A percentile compares a stretch with the other conserved stretches of the same genome.
phyloP scores from a whole-genome alignment of 2,329 filamentous ascomycete genomes.

The Alternaria ventricosa region DNA sequence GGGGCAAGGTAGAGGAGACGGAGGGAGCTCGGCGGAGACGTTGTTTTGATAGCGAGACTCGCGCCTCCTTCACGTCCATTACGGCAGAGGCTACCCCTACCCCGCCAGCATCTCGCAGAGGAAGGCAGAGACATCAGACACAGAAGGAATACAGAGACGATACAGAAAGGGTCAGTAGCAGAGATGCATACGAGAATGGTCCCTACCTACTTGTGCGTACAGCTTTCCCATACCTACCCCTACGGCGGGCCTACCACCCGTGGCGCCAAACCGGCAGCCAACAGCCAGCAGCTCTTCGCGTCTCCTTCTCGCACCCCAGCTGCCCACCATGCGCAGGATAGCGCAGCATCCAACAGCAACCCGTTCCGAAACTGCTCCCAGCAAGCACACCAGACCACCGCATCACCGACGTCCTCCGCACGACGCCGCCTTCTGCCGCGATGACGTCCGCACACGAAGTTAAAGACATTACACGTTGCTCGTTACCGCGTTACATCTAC shows the following conservation, averaged over 20 bases:
- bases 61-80: conserved; percentile 12
- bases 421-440: neutral
- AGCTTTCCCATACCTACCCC: neutral
- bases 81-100: conserved; percentile 7
- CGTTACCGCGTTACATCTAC: conserved; percentile 27
- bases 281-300: neutral
- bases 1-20: conserved; percentile 7
- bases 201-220: conserved; percentile 17
- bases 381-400: neutral
- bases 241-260: neutral
- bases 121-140: conserved; percentile 9
- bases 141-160: conserved; percentile 9
- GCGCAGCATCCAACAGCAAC: neutral
- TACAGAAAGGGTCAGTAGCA: conserved; percentile 18
- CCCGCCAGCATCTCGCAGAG: neutral
- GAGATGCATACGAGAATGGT: conserved; percentile 9
- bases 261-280: conserved; percentile 2
- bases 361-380: neutral
- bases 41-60: conserved; percentile 12
- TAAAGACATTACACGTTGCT: conserved; percentile 20
- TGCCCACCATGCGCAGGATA: neutral
- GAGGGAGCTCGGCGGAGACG: conserved; percentile 4
- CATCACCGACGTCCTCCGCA: neutral
- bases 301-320: neutral
- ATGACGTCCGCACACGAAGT: neutral